These are phyloP conservation scores for Phytophthora hibernalis DNA, from an alignment of 352 stramenopile species.

Conservation along the genomic window DNA sequence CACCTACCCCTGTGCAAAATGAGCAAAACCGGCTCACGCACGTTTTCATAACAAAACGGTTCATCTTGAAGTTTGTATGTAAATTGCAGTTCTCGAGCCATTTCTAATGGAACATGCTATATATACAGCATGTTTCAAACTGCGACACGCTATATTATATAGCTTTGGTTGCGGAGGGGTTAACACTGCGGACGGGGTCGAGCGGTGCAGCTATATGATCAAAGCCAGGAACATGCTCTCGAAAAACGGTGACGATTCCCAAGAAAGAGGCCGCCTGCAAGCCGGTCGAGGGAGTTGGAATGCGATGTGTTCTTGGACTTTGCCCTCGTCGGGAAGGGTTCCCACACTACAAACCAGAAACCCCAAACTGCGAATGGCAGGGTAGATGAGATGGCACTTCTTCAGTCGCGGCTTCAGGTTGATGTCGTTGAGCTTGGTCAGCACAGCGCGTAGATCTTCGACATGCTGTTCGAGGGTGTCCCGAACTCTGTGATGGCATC, in stretches of 20 bases:
- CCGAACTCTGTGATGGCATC: constrained; percentile 1
- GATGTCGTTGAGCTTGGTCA: neutral
- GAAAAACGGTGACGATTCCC: constrained; percentile 1
- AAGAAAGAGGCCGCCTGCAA: neutral
- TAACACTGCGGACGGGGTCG: too few relatives aligned
- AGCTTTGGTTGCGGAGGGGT: too few relatives aligned
- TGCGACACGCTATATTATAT: too few relatives aligned
- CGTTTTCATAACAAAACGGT: too few relatives aligned
- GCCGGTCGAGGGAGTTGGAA: neutral
- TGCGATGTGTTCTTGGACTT: neutral
- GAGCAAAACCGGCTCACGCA: too few relatives aligned
- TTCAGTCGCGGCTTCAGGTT: constrained; percentile 2
- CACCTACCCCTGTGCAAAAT: too few relatives aligned
- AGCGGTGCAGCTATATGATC: too few relatives aligned
- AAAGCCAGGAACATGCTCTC: neutral
- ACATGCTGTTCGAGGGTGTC: constrained; percentile 7
- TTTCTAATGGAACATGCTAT: too few relatives aligned
- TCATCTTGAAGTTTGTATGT: too few relatives aligned
- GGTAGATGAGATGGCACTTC: constrained; percentile 4
- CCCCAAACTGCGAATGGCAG: constrained; percentile 1
- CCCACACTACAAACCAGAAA: neutral
- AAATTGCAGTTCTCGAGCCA: too few relatives aligned
- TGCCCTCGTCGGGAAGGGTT: neutral
- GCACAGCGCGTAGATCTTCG: neutral
- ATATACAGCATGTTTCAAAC: too few relatives aligned